Evolutionary conservation across 148 eudicot species (phyloP).

Genomic region (Amaranthus hypochondriacus): DNA sequence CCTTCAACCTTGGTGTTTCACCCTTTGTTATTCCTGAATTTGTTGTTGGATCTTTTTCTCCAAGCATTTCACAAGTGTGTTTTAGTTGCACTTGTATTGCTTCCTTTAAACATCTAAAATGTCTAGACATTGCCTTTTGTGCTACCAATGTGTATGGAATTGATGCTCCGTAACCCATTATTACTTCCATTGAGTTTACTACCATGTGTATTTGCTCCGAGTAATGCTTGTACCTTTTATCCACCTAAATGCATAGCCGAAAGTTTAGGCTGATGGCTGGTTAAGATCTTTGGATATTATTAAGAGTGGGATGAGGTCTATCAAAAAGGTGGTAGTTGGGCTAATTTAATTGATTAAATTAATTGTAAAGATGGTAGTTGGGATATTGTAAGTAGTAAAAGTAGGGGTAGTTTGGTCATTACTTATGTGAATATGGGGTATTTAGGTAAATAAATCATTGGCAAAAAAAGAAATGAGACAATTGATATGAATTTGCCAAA

Average conservation of each 20-base stretch:
- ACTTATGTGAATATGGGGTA: no score
- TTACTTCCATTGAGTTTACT: conserved; percentile 80
- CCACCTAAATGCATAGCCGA: conserved; percentile 43
- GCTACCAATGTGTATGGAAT: conserved; percentile 81
- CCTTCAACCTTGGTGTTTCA: conserved; percentile 78
- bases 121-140: conserved; percentile 93
- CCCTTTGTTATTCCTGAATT: conserved; percentile 79
- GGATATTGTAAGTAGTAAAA: no score
- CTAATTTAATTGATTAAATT: no score
- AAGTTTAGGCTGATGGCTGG: background rate
- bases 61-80: conserved; percentile 68
- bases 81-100: conserved; percentile 61
- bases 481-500: no score
- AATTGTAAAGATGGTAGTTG: no score
- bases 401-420: no score
- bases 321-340: no score
- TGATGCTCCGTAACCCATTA: conserved; percentile 84
- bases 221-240: conserved; percentile 78
- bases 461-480: no score
- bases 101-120: conserved; percentile 82
- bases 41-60: conserved; percentile 70
- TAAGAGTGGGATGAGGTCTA: no score
- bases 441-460: no score
- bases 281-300: no score
- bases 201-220: conserved; percentile 98